Evolutionary conservation across 345 rosid genomes (phyloP).

Genomic region (Limnanthes douglasii): DNA sequence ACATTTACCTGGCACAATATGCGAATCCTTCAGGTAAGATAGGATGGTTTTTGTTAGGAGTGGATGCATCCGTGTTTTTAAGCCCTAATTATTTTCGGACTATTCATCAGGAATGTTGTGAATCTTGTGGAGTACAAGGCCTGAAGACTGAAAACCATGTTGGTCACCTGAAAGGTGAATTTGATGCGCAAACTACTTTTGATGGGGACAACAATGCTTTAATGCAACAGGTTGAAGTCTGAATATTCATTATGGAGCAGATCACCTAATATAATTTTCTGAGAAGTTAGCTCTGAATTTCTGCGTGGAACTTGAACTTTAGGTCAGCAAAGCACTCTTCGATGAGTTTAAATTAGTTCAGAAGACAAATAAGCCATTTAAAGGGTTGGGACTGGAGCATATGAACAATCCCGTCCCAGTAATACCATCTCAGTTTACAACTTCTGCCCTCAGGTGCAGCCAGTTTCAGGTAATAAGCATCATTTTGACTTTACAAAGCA

Average conservation of each 20-base stretch:
- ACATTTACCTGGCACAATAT: constrained; percentile 75
- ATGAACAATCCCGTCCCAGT: constrained; percentile 55
- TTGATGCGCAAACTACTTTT: constrained; percentile 81
- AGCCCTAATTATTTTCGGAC: background rate
- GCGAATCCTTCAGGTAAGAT: constrained; percentile 81
- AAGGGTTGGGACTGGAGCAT: constrained; percentile 73
- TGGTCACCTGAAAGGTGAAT: constrained; percentile 81
- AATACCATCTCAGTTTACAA: constrained; percentile 55
- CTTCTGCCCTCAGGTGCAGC: constrained; percentile 47
- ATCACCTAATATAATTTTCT: too few species aligned
- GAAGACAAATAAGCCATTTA: constrained; percentile 55
- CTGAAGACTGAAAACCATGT: constrained; percentile 77
- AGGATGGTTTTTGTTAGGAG: too few species aligned
- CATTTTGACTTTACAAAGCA: too few species aligned
- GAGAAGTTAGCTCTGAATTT: background rate
- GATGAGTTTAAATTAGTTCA: constrained; percentile 47
- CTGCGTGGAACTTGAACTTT: constrained; percentile 8
- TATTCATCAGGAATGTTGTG: constrained; percentile 73
- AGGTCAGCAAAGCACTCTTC: constrained; percentile 92
- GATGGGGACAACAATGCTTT: constrained; percentile 90
- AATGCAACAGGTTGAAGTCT: constrained; percentile 73
- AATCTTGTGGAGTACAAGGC: constrained; percentile 97
- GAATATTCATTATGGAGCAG: background rate
- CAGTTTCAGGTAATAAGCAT: constrained; percentile 51
- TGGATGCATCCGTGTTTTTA: too few species aligned